Base-by-base conservation (phyloP, 2,329 filamentous ascomycete species). In the Pseudonectria buxi region DNA sequence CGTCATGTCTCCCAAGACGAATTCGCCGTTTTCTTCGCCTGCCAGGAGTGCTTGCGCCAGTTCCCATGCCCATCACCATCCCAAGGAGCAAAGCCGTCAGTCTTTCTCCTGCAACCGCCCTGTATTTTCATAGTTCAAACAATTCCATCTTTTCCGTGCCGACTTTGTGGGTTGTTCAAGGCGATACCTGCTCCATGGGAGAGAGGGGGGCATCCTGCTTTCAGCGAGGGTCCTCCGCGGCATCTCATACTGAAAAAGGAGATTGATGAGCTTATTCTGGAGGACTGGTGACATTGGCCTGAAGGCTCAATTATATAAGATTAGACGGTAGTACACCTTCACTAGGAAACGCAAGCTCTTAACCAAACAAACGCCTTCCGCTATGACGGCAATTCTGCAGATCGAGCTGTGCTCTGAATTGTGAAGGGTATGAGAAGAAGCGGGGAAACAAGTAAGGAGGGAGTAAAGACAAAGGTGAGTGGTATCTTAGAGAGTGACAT, bases 401-500 rank as follows among this genome's bases (percentile, higher is more conserved):
- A 54, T 60, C 51, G 54, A 53, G 50, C 50, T 46, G 46, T 58
- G 47, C 48, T 56, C 47, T 55, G 48, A 49, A 50, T 50, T 46
- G 50, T 46, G 44, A 45, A 45, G 49, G 43, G 40, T 44, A 37
- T 49, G 32, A 51, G 58, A 56, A 57, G 47, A 47, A 55, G 18
- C 18, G 18, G 18, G 9, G 18, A 49, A 49, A 54, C 45, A 48
- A 51, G 53, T 45, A 53, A 48, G 49, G 43, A 49, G 43, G 46
- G 18, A 40, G 33, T 45, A 43, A 39, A 41, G 42, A 35, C 52
- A 50, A 55, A 49, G 46, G 44, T 45, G 34, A 43, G 43, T 53
- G 53, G 54, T 57, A 55, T 58, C 56, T 78, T 63, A 82, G 56
- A 82, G 77, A 66, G 77, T 78, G 64, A 96, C 90, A 69, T 98